Conservation (phyloP, 1,139 yeast genomes). For the Pneumocystis canis region DNA sequence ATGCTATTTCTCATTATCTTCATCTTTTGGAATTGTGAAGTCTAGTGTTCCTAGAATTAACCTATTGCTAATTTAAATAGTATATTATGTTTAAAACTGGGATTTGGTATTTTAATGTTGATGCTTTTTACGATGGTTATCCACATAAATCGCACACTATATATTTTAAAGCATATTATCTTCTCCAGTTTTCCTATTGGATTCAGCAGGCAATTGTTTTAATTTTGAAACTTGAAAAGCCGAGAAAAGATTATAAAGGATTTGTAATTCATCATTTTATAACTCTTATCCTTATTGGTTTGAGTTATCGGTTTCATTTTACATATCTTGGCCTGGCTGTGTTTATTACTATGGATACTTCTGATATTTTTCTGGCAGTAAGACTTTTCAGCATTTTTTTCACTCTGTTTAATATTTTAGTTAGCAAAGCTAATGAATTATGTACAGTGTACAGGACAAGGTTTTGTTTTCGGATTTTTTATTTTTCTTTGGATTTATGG, state of each 20-base stretch:
- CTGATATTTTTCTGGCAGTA: conserved; percentile 70
- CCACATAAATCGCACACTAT: conserved; percentile 70
- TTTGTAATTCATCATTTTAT: conserved; percentile 84
- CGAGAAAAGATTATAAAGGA: conserved; percentile 84
- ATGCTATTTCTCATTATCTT: conserved; percentile 63
- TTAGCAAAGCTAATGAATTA: conserved; percentile 73
- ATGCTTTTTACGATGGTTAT: conserved; percentile 59
- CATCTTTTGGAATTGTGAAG: conserved; percentile 56
- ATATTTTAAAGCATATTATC: conserved; percentile 63
- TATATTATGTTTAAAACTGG: conserved; percentile 76
- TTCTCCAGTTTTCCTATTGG: conserved; percentile 95
- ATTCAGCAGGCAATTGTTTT: conserved; percentile 82
- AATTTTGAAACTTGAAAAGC: conserved; percentile 75
- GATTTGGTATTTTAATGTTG: conserved; percentile 77
- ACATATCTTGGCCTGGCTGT: conserved; percentile 89
- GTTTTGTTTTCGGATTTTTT: conserved; percentile 55
- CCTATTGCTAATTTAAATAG: conserved; percentile 2
- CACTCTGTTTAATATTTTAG: neutral
- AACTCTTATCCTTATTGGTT: conserved; percentile 75
- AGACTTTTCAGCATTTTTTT: neutral
- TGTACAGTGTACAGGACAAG: conserved; percentile 49
- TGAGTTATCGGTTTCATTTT: conserved; percentile 88
- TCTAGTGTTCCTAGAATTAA: neutral
- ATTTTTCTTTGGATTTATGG: conserved; percentile 67
- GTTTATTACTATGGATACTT: conserved; percentile 88